These are phyloP conservation scores for Rhododendron molle DNA, from an alignment of 148 eudicot genomes.

Conservation along the genomic window DNA sequence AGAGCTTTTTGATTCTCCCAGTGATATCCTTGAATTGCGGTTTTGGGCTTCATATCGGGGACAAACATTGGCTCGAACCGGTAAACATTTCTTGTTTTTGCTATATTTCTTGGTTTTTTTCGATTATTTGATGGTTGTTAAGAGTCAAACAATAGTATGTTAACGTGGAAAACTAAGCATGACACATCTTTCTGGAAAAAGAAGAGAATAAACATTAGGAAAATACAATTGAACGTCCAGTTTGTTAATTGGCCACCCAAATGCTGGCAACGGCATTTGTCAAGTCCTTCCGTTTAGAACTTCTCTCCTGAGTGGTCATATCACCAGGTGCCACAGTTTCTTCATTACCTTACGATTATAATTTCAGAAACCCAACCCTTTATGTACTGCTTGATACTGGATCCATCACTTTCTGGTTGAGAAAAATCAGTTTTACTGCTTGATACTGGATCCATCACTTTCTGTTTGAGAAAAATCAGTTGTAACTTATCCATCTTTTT, in stretches of 20 bases:
- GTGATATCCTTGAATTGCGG: constrained; percentile 78
- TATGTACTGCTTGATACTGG: neutral
- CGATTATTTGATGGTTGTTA: neutral
- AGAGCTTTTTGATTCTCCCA: constrained; percentile 70
- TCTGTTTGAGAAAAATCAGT: neutral
- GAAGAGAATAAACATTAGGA: neutral
- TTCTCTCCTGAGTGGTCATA: neutral
- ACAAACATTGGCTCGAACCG: constrained; percentile 95
- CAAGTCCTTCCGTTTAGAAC: neutral
- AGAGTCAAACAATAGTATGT: neutral
- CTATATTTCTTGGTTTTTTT: neutral
- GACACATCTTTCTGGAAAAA: neutral
- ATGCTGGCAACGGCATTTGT: neutral
- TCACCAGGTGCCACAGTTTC: neutral
- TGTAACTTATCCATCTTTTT: neutral
- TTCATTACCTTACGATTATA: neutral
- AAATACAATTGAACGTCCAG: neutral
- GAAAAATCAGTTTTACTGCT: neutral
- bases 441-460: neutral
- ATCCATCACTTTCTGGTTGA: neutral
- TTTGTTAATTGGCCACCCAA: neutral
- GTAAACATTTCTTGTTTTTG: constrained; percentile 26
- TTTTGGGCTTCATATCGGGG: constrained; percentile 99
- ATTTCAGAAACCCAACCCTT: neutral
- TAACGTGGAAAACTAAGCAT: neutral